Evolutionary conservation across 768 basidiomycete species (phyloP).

Genomic region (Mycena capillaripes): DNA sequence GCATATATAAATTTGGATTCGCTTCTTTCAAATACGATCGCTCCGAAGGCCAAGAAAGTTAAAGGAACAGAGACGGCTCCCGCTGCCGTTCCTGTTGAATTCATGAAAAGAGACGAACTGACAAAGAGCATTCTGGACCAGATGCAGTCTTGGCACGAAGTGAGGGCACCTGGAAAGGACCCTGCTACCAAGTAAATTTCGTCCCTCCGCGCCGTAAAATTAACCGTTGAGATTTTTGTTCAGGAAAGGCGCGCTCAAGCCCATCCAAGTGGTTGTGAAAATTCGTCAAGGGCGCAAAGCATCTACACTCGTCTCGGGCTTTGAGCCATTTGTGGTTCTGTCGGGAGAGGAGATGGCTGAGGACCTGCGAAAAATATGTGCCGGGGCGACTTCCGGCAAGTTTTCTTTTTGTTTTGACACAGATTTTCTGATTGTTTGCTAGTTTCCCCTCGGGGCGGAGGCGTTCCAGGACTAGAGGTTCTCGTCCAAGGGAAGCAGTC

Average conservation of each 20-base stretch:
- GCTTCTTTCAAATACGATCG: slow-evolving; percentile 44
- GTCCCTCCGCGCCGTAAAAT: neutral
- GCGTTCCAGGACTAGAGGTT: slow-evolving; percentile 74
- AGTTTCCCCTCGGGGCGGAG: slow-evolving; percentile 77
- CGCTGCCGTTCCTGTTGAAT: neutral
- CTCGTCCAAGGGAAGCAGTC: slow-evolving; percentile 90
- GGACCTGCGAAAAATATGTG: slow-evolving; percentile 82
- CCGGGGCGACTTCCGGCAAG: slow-evolving; percentile 83
- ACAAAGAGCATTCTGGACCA: slow-evolving; percentile 57
- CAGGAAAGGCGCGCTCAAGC: slow-evolving; percentile 84
- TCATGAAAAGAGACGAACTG: slow-evolving; percentile 28
- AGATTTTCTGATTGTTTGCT: neutral
- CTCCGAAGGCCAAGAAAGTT: slow-evolving; percentile 55
- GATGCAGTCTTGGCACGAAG: slow-evolving; percentile 87
- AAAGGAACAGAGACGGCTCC: slow-evolving; percentile 14
- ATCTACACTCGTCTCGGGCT: slow-evolving; percentile 81
- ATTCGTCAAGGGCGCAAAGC: slow-evolving; percentile 84
- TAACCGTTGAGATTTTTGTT: slow-evolving; percentile 20
- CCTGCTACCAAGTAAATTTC: slow-evolving; percentile 65
- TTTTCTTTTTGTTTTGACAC: slow-evolving; percentile 17
- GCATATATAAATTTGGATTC: slow-evolving; percentile 21
- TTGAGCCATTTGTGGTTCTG: slow-evolving; percentile 80
- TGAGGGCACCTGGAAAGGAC: slow-evolving; percentile 69
- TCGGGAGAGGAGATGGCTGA: slow-evolving; percentile 83
- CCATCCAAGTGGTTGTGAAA: slow-evolving; percentile 79